A percentile compares a stretch with the other conserved stretches of the same genome.
Evolutionary conservation across 352 stramenopile species (phyloP).

Genomic region (Phytophthora kernoviae): DNA sequence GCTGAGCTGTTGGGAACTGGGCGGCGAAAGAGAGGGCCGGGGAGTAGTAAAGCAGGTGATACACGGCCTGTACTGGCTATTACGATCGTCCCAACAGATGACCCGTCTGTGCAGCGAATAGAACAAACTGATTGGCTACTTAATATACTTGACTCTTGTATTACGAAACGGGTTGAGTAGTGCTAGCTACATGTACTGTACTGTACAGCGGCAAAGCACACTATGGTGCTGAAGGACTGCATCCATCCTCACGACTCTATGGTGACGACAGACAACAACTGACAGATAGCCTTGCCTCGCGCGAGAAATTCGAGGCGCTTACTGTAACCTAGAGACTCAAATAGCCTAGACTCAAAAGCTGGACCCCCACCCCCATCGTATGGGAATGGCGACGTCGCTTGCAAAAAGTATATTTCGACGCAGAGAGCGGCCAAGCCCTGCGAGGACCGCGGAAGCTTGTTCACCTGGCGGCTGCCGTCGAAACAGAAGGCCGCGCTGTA

Average conservation of each 20-base stretch:
- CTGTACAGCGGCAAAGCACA: no score
- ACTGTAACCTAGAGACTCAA: no score
- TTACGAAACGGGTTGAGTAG: no score
- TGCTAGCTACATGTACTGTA: no score
- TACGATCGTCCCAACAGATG: not conserved
- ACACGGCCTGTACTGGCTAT: no score
- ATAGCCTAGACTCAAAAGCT: no score
- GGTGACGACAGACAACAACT: not conserved
- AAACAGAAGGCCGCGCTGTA: not conserved
- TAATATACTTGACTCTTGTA: not conserved
- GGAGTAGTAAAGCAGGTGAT: no score
- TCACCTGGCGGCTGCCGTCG: conserved; percentile 10
- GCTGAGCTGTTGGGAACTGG: conserved; percentile 7
- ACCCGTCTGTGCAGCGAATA: not conserved
- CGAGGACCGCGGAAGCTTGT: conserved; percentile 5
- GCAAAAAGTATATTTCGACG: not conserved
- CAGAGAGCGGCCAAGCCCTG: not conserved
- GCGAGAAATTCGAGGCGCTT: not conserved
- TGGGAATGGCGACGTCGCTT: not conserved
- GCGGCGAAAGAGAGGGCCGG: conserved; percentile 8
- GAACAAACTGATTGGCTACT: not conserved
- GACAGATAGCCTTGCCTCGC: not conserved
- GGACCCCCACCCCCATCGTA: not conserved
- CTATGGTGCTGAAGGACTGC: no score
- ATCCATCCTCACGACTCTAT: not conserved